These are phyloP conservation scores for Capsicum pubescens DNA, from an alignment of 257 asterid species.

Conservation along the genomic window DNA sequence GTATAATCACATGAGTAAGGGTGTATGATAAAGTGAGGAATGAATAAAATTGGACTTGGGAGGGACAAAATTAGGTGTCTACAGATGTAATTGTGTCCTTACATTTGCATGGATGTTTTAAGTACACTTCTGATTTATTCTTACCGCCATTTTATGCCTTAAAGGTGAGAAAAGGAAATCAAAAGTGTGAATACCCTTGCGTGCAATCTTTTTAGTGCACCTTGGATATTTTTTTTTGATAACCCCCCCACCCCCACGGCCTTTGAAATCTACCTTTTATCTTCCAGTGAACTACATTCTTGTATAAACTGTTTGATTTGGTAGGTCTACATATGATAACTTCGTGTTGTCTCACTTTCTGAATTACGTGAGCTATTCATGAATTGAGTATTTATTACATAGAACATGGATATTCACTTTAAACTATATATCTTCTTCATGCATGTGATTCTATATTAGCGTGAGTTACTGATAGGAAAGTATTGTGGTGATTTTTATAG, in stretches of 20 bases:
- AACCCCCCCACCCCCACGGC: no score
- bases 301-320: slow-evolving; percentile 17
- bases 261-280: neutral
- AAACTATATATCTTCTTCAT: slow-evolving; percentile 19
- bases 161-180: neutral
- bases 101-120: neutral
- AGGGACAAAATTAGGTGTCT: no score
- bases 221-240: neutral
- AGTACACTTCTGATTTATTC: neutral
- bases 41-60: no score
- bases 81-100: neutral
- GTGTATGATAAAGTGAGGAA: no score
- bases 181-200: neutral
- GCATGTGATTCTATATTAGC: slow-evolving; percentile 6
- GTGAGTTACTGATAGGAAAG: neutral
- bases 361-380: neutral
- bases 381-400: neutral
- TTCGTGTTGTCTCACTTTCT: neutral
- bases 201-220: slow-evolving; percentile 1
- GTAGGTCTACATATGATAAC: neutral
- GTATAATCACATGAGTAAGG: no score
- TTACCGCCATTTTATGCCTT: neutral
- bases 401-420: neutral
- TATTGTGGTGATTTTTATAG: slow-evolving; percentile 42
- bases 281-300: neutral